Evolutionary conservation across 768 basidiomycete genomes (phyloP).

Genomic region (Pleurotus sapidus): DNA sequence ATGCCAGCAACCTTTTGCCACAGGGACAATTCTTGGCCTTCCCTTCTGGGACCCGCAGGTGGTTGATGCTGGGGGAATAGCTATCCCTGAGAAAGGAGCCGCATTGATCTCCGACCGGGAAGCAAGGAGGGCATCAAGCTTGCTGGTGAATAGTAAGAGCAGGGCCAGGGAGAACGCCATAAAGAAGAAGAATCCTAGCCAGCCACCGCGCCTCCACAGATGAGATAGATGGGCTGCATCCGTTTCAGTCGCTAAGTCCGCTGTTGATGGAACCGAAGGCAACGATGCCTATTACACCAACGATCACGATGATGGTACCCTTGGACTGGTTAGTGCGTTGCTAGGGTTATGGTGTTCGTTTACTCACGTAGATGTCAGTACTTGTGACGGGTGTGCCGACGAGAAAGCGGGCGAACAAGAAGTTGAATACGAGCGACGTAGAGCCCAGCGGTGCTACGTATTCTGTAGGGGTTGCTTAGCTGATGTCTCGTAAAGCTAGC

Average conservation of each 20-base stretch:
- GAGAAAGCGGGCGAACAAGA: constrained; percentile 88
- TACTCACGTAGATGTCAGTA: constrained; percentile 75
- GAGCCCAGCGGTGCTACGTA: constrained; percentile 96
- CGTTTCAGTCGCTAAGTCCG: constrained; percentile 74
- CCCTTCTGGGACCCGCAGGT: constrained; percentile 2
- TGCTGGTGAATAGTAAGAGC: constrained; percentile 64
- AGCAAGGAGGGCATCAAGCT: constrained; percentile 71
- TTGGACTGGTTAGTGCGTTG: constrained; percentile 22
- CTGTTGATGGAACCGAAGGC: constrained; percentile 83
- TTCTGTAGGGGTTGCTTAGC: constrained; percentile 42
- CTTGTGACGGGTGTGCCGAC: constrained; percentile 83
- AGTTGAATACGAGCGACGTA: constrained; percentile 93
- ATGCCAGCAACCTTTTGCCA: constrained; percentile 1
- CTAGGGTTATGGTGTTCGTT: background rate
- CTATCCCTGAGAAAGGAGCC: constrained; percentile 44
- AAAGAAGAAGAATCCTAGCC: constrained; percentile 88
- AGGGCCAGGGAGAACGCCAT: constrained; percentile 68
- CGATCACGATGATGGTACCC: constrained; percentile 81
- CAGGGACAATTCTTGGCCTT: constrained; percentile 2
- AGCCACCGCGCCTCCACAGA: constrained; percentile 84
- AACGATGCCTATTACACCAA: constrained; percentile 86
- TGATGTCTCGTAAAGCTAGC: background rate
- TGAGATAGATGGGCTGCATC: constrained; percentile 72
- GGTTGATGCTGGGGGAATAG: background rate
- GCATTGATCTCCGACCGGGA: constrained; percentile 70